Base-by-base conservation (phyloP, 2,329 filamentous ascomycete genomes). In the Bisporella sp. region DNA sequence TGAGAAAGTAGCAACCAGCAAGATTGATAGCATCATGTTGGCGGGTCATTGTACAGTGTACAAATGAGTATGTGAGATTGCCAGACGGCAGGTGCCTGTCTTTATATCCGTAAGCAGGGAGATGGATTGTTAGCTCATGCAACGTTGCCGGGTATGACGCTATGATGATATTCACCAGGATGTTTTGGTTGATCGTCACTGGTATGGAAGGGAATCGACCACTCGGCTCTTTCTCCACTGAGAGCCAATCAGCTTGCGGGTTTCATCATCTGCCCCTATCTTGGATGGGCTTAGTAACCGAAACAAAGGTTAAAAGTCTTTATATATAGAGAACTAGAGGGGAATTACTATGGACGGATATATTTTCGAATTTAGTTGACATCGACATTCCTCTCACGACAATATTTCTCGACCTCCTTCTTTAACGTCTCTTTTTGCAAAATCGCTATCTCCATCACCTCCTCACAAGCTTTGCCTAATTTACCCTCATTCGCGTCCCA, bases 341-440 rank as follows among this genome's bases (percentile, higher is more conserved):
- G 21, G 21, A 21, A 21, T 21, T 21, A 21, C 21, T 21, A 21
- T 21, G 21, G 21, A 21, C 21, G 21, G 21, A 21, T 21, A 2
- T 21, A 21, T 21, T 21, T 21, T 21, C 21, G 21, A 45, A 13
- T 9, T 31, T 29, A 48, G 12, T 45, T 48, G 35, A 30, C 28
- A 44, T 57, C 49, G n/a, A 59, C 69, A n/a, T 65, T 69, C 54
- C 84, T 72, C 69, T 87, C 84, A 42, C 73, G 71, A 60, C 85
- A 89, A 65, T 87, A 91, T 71, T 84, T 87, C 53, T 77, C 77
- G 5, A 90, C 87, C 71, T 91, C 87, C 71, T 85, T 89, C 53
- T 72, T 71, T 62, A 90, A 67, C 51, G 76, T 85, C 48, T 82
- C 78, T 53, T 75, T 75, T 72, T 89, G 85, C 49, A 78, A 72